phyloP scores from a whole-genome alignment of 495 filamentous ascomycete genomes.

The Xylaria bambusicola region DNA sequence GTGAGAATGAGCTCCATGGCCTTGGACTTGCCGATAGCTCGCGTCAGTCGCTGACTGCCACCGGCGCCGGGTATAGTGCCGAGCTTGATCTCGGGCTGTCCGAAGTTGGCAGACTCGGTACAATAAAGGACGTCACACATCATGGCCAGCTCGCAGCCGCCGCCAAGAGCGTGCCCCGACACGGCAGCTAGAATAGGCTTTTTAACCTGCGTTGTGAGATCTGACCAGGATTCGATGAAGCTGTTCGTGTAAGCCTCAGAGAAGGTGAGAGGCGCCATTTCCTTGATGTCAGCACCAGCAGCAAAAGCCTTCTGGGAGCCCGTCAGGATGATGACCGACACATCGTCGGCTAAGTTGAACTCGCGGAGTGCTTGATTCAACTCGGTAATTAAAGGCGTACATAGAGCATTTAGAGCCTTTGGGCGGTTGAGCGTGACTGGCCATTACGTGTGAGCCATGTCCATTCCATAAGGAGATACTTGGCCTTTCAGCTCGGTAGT shows the following conservation, averaged over 20 bases:
- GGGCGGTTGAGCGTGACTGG: slow-evolving; percentile 93
- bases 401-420: slow-evolving; percentile 91
- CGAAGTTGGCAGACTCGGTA: slow-evolving; percentile 78
- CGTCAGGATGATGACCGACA: slow-evolving; percentile 81
- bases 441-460: slow-evolving; percentile 20
- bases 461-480: background rate
- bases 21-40: slow-evolving; percentile 81
- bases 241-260: slow-evolving; percentile 76
- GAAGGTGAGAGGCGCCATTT: slow-evolving; percentile 93
- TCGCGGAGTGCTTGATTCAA: slow-evolving; percentile 78
- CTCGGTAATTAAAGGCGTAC: slow-evolving; percentile 81
- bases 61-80: slow-evolving; percentile 92
- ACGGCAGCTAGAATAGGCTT: slow-evolving; percentile 94
- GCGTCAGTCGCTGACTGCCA: slow-evolving; percentile 84
- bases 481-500: background rate
- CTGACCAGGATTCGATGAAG: slow-evolving; percentile 93
- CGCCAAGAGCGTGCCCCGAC: slow-evolving; percentile 89
- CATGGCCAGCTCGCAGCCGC: slow-evolving; percentile 95
- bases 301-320: slow-evolving; percentile 88
- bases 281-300: slow-evolving; percentile 97
- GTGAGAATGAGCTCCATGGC: slow-evolving; percentile 96
- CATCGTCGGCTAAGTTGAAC: slow-evolving; percentile 68
- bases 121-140: slow-evolving; percentile 97
- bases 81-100: slow-evolving; percentile 94
- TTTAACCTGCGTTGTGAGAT: slow-evolving; percentile 75